Conservation (phyloP, 257 asterid species). For the Prunella vulgaris region DNA sequence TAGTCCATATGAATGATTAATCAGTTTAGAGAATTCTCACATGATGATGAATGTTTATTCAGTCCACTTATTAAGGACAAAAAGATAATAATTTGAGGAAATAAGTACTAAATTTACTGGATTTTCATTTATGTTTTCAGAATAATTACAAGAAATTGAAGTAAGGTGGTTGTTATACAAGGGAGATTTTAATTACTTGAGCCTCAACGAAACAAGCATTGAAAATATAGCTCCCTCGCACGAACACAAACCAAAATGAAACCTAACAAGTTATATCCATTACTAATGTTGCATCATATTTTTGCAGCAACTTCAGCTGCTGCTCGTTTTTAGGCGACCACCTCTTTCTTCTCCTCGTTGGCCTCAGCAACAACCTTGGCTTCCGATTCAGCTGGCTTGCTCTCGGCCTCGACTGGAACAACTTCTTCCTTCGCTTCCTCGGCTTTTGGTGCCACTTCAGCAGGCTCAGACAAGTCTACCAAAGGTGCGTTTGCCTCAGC, state of each 20-base stretch:
- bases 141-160: slow-evolving; percentile 6
- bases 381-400: slow-evolving; percentile 16
- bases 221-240: background rate
- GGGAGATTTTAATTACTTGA: background rate
- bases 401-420: slow-evolving; percentile 6
- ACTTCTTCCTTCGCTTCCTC: slow-evolving; percentile 38
- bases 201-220: slow-evolving; percentile 12
- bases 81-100: background rate
- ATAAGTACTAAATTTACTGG: background rate
- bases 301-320: background rate
- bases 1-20: background rate
- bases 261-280: background rate
- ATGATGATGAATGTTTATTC: background rate
- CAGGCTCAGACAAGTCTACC: slow-evolving; percentile 36
- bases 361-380: slow-evolving; percentile 19
- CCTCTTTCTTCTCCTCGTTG: slow-evolving; percentile 30
- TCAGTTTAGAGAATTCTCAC: background rate
- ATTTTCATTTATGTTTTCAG: background rate
- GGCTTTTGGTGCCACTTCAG: slow-evolving; percentile 36
- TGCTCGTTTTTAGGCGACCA: slow-evolving; percentile 12
- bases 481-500: slow-evolving; percentile 31
- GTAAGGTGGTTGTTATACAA: background rate
- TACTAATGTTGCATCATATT: slow-evolving; percentile 5
- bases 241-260: background rate
- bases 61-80: background rate